Conservation (phyloP, 768 basidiomycete species). For the Agrocybe praecox region DNA sequence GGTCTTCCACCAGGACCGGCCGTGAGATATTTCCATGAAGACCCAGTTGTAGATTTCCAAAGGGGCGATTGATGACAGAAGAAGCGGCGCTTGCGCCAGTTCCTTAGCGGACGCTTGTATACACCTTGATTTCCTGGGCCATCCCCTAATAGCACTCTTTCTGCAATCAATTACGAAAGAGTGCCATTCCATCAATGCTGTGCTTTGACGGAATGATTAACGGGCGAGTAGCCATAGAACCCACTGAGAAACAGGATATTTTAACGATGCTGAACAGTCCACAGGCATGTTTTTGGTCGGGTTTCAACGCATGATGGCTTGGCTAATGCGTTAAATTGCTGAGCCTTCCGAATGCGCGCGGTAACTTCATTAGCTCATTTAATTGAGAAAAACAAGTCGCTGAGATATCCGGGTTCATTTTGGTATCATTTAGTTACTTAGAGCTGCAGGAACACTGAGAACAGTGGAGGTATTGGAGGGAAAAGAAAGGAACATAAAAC, state of each 20-base stretch:
- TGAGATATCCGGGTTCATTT: too few species aligned
- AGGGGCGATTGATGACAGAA: slow-evolving; percentile 39
- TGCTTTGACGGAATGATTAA: background rate
- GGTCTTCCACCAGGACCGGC: slow-evolving; percentile 38
- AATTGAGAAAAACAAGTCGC: too few species aligned
- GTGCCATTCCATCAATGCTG: background rate
- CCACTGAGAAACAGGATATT: slow-evolving; percentile 51
- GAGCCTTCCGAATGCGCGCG: background rate
- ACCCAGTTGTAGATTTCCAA: slow-evolving; percentile 48
- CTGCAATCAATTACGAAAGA: slow-evolving; percentile 23
- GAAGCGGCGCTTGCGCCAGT: slow-evolving; percentile 36
- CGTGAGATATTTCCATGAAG: slow-evolving; percentile 46
- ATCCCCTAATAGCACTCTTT: slow-evolving; percentile 47
- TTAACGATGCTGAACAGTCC: slow-evolving; percentile 42
- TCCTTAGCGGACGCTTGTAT: slow-evolving; percentile 32
- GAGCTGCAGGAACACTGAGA: too few species aligned
- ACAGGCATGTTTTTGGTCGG: slow-evolving; percentile 8
- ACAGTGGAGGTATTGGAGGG: too few species aligned
- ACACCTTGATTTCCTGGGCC: slow-evolving; percentile 45
- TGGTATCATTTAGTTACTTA: too few species aligned
- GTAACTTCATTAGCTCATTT: background rate
- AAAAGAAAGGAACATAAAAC: too few species aligned
- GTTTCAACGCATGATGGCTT: background rate
- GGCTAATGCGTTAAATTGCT: background rate
- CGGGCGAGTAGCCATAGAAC: slow-evolving; percentile 47